Evolutionary conservation across 2,329 filamentous ascomycete species (phyloP).

Genomic region (Trichoderma pleuroti): DNA sequence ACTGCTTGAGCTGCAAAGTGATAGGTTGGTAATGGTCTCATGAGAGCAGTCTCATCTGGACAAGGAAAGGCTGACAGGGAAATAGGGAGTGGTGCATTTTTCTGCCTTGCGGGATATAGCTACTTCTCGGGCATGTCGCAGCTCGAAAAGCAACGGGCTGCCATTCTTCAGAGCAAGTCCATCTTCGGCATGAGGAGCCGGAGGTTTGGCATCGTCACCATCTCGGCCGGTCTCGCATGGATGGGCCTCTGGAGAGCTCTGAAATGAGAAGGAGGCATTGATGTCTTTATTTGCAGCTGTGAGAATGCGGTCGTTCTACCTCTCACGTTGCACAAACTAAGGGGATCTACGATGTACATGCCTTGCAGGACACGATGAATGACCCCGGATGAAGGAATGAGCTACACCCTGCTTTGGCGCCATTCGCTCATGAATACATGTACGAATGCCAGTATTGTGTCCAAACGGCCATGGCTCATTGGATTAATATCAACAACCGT

Average conservation of each 20-base stretch:
- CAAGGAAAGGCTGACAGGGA: background rate
- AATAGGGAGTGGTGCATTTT: constrained; percentile 69
- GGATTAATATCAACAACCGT: background rate
- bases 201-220: constrained; percentile 61
- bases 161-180: constrained; percentile 65
- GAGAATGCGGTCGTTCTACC: background rate
- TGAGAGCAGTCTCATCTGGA: background rate
- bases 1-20: constrained; percentile 69
- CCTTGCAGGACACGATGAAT: background rate
- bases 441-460: background rate
- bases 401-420: background rate
- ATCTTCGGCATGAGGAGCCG: constrained; percentile 71
- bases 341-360: background rate
- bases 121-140: constrained; percentile 72
- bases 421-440: background rate
- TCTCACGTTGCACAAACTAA: background rate
- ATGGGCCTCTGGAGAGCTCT: constrained; percentile 68
- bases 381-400: background rate
- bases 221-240: constrained; percentile 65
- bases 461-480: background rate
- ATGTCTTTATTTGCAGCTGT: too few relatives aligned
- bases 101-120: constrained; percentile 73
- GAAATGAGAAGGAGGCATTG: constrained; percentile 40
- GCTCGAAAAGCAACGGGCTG: constrained; percentile 61
- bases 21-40: constrained; percentile 53